Percentiles rank a stretch among this genome's conserved stretches.
phyloP scores from a whole-genome alignment of 495 filamentous ascomycete species.

The Hypoxylon subgilvum region DNA sequence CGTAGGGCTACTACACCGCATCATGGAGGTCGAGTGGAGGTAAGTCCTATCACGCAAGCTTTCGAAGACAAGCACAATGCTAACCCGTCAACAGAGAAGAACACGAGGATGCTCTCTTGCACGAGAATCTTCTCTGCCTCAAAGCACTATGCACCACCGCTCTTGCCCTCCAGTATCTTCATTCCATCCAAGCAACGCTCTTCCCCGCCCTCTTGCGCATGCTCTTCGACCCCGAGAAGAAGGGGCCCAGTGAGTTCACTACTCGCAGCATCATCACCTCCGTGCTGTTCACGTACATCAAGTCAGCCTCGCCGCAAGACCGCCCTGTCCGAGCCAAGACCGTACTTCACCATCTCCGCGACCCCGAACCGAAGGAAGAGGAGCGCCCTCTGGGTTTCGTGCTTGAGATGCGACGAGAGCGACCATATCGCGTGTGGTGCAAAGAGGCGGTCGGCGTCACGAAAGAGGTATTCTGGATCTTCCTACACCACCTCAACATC shows the following conservation, averaged over 20 bases:
- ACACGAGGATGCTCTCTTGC: conserved; percentile 90
- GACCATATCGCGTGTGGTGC: conserved; percentile 92
- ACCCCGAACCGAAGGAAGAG: conserved; percentile 77
- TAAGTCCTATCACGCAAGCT: conserved; percentile 51
- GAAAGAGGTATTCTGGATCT: conserved; percentile 99
- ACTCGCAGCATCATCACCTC: conserved; percentile 87
- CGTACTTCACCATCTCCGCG: conserved; percentile 78
- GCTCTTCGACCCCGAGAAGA: conserved; percentile 95
- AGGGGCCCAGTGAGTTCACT: conserved; percentile 94
- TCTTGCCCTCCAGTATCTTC: conserved; percentile 78
- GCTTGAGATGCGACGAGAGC: conserved; percentile 80
- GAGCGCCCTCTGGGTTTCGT: conserved; percentile 84
- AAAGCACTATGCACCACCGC: conserved; percentile 95
- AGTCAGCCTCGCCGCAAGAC: conserved; percentile 58
- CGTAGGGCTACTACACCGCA: conserved; percentile 81
- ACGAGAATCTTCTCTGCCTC: conserved; percentile 90
- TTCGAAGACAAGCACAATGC: conserved; percentile 25
- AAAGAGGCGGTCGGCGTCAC: conserved; percentile 90
- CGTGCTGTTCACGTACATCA: conserved; percentile 83
- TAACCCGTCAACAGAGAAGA: conserved; percentile 71
- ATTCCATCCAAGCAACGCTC: conserved; percentile 74
- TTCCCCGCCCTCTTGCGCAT: conserved; percentile 88
- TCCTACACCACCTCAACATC: conserved; percentile 90
- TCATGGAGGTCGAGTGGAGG: conserved; percentile 96
- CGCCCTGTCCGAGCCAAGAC: conserved; percentile 66